Evolutionary conservation across 768 basidiomycete genomes (phyloP).

Genomic region (Russula foetens): DNA sequence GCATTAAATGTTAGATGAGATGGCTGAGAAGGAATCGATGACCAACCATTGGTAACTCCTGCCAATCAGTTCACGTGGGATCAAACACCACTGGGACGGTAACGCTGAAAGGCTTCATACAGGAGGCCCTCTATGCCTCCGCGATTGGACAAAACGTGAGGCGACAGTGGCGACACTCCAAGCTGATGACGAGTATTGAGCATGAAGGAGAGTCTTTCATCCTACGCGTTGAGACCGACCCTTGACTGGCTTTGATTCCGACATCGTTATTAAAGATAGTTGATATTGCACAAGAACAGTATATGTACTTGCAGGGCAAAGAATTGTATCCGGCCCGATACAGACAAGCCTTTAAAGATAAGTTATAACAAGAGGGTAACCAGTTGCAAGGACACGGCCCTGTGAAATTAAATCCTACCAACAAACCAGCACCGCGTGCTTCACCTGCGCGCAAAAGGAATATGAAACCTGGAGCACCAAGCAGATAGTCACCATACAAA

Average conservation of each 20-base stretch:
- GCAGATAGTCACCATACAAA: too few relatives aligned
- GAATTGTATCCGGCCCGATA: background rate
- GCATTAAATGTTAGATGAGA: too few relatives aligned
- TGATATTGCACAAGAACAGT: background rate
- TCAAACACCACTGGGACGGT: background rate
- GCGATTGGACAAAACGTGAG: background rate
- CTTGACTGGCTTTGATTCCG: background rate
- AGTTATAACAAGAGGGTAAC: background rate
- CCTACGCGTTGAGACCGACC: too few relatives aligned
- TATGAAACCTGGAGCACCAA: conserved; percentile 86
- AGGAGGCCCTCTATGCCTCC: background rate
- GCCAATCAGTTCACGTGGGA: background rate
- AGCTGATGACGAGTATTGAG: background rate
- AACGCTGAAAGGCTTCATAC: too few relatives aligned
- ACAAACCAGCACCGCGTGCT: background rate
- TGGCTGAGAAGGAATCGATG: too few relatives aligned
- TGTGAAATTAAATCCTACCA: background rate
- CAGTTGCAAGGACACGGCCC: background rate
- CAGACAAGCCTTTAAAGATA: background rate
- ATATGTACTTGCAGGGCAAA: background rate
- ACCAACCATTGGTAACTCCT: background rate
- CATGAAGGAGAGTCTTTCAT: background rate
- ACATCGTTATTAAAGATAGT: background rate
- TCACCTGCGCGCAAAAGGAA: conserved; percentile 62
- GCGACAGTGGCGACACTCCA: background rate